These are phyloP conservation scores for Gloeopeniophorella convolvens DNA, from an alignment of 768 basidiomycete species.

Conservation along the genomic window DNA sequence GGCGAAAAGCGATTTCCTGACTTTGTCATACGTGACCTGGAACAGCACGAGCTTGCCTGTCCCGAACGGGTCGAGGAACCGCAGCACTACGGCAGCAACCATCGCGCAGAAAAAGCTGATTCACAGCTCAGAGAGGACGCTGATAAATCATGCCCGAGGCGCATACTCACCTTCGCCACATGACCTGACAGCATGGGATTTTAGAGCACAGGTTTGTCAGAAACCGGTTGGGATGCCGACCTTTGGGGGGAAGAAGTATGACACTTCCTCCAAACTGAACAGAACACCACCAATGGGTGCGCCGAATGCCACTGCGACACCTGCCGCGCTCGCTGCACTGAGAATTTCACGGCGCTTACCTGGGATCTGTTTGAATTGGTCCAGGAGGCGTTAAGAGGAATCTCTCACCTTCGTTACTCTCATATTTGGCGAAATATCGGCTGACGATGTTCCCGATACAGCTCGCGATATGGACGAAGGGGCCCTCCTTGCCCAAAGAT, in stretches of 20 bases:
- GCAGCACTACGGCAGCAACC: conserved; percentile 91
- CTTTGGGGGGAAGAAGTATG: conserved; percentile 95
- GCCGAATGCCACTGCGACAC: conserved; percentile 95
- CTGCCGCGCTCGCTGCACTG: conserved; percentile 94
- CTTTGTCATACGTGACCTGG: conserved; percentile 86
- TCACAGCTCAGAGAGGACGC: conserved; percentile 29
- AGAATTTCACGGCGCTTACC: conserved; percentile 92
- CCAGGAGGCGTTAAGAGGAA: neutral
- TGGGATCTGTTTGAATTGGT: conserved; percentile 25
- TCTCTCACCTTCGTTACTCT: conserved; percentile 77
- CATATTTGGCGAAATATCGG: conserved; percentile 81
- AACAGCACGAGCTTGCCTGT: conserved; percentile 92
- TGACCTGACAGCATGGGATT: conserved; percentile 42
- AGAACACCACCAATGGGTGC: conserved; percentile 92
- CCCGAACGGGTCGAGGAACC: conserved; percentile 91
- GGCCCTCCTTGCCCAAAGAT: conserved; percentile 74
- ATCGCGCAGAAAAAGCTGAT: conserved; percentile 95
- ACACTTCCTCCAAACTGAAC: conserved; percentile 93
- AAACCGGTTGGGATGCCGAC: conserved; percentile 28
- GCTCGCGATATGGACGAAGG: conserved; percentile 88
- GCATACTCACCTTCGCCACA: conserved; percentile 90
- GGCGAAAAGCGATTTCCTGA: conserved; percentile 22
- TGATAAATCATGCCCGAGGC: neutral
- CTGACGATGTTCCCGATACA: conserved; percentile 93
- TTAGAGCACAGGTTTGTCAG: neutral